phyloP scores from a whole-genome alignment of 306 rosid genomes.

The Fragaria ananassa region DNA sequence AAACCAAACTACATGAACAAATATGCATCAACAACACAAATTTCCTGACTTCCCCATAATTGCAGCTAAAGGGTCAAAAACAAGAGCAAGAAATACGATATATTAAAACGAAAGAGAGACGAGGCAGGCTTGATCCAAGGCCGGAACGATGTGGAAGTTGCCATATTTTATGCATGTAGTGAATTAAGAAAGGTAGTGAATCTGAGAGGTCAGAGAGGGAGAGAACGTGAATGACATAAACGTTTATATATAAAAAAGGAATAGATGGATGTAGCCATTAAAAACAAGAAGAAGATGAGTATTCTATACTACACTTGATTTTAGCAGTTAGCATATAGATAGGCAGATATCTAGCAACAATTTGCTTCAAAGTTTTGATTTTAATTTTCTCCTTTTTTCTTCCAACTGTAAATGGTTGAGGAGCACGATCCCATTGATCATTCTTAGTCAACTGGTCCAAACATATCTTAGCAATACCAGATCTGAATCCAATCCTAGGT shows the following conservation, averaged over 20 bases:
- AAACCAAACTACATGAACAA: neutral
- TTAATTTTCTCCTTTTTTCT: neutral
- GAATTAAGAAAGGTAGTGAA: slow-evolving; percentile 8
- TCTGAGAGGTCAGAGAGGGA: slow-evolving; percentile 9
- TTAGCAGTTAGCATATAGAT: neutral
- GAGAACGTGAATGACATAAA: slow-evolving; percentile 25
- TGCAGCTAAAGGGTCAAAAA: neutral
- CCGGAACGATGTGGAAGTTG: slow-evolving; percentile 18
- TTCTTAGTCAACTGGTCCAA: neutral
- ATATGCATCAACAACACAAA: neutral
- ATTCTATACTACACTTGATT: neutral
- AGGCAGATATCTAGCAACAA: neutral
- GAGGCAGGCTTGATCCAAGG: slow-evolving; percentile 13
- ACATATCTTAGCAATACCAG: neutral
- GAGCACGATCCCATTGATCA: neutral
- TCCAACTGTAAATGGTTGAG: slow-evolving; percentile 6
- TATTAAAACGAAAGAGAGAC: neutral
- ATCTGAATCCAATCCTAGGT: neutral
- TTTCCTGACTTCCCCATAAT: neutral
- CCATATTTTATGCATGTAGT: slow-evolving; percentile 21
- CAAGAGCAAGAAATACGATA: neutral
- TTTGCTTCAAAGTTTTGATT: slow-evolving; percentile 5
- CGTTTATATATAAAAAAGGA: neutral
- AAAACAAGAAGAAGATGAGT: neutral
- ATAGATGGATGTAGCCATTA: neutral